Base-by-base conservation (phyloP, 2,329 filamentous ascomycete genomes). In the Ramularia collo-cygni region DNA sequence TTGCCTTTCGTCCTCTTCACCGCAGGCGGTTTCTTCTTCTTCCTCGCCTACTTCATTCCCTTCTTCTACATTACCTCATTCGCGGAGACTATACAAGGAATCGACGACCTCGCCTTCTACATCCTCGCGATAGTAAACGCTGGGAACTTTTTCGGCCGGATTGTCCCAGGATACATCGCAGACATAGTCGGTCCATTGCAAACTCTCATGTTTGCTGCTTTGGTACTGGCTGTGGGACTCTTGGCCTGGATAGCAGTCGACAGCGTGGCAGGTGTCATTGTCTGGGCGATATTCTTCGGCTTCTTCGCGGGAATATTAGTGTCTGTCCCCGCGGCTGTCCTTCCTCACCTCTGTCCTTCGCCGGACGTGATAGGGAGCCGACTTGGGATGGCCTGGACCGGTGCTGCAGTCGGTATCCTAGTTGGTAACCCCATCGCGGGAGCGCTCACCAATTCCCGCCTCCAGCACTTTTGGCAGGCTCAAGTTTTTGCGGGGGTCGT, bases 91-190 rank as follows among this genome's bases (percentile, higher is more conserved):
- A 4, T 39, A 4, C 12, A 30, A 8, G 8, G 8, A 8, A 7
- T 8, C 7, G 7, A 65, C 3, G 67, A 74, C 1, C 60, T 85
- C 2, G 77, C 76, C 0, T 82, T 79, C 49, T 85, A 85, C 53
- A 66, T 85, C 2, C 63, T 86, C 2, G 70, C 81, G 1, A 78
- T 86, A 42, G 66, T 85, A 49, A 86, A 86, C 54, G 75, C 69
- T 0, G 73, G 77, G 3, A 59, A 51, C 14, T 55, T 61, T 3
- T 68, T 71, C 57, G 69, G 69, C 3, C 65, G 69, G 10, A 65
- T 70, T 42, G 54, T 71, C 1, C 67, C 69, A 1, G 69, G 69
- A 30, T 54, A 62, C 36, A 41, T 69, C 16, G 63, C 66, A 7
- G 69, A 71, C 46, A 59, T 62, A n/a, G 46, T 66, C 2, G 69